These are phyloP conservation scores for Mucor indicus DNA, from an alignment of 371 early-diverging fungal species.

Conservation along the genomic window DNA sequence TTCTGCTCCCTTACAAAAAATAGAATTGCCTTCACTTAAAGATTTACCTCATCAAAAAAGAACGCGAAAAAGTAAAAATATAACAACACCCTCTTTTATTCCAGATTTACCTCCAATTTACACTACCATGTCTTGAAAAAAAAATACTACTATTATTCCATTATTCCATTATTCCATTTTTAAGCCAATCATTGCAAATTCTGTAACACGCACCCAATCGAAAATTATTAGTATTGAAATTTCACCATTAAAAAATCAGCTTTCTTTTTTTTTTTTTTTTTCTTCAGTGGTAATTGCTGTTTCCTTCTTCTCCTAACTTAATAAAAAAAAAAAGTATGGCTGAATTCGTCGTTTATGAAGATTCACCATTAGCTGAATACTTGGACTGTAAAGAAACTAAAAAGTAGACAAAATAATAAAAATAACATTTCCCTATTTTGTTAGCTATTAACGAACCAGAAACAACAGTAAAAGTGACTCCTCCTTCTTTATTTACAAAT, in stretches of 20 bases:
- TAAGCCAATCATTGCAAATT: too few relatives aligned
- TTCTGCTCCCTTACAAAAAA: slow-evolving; percentile 35
- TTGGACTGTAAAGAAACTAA: slow-evolving; percentile 46
- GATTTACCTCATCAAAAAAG: slow-evolving; percentile 23
- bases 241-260: too few relatives aligned
- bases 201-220: too few relatives aligned
- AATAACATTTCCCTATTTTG: not conserved
- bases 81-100: too few relatives aligned
- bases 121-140: too few relatives aligned
- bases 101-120: too few relatives aligned
- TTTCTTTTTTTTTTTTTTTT: slow-evolving; percentile 1
- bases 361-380: slow-evolving; percentile 71
- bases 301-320: not conserved
- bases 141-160: too few relatives aligned
- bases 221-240: too few relatives aligned
- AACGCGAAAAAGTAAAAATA: slow-evolving; percentile 33
- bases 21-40: slow-evolving; percentile 28
- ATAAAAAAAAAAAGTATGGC: slow-evolving; percentile 33
- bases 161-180: too few relatives aligned
- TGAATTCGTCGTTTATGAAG: slow-evolving; percentile 70
- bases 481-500: slow-evolving; percentile 9
- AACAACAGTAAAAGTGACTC: slow-evolving; percentile 30
- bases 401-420: not conserved
- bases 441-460: slow-evolving; percentile 47
- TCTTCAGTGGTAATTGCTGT: too few relatives aligned